These are phyloP conservation scores for Nakazawaea laoshanensis DNA, from an alignment of 805 yeast genomes.

Conservation along the genomic window DNA sequence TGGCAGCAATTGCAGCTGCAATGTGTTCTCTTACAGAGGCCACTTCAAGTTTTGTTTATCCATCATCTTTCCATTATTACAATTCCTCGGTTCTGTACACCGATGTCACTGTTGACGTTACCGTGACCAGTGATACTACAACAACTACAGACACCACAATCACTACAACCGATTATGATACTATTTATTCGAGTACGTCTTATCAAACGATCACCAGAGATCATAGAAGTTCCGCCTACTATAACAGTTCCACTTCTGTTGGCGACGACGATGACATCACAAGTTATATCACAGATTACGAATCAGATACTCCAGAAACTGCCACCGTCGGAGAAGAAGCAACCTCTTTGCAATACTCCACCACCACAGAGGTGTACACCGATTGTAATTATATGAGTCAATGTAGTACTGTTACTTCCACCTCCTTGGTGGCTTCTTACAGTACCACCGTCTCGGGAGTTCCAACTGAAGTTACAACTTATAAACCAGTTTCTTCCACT, in stretches of 20 bases:
- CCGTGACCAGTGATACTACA: conserved; percentile 2
- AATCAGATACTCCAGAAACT: not conserved
- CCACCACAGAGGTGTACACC: conserved; percentile 7
- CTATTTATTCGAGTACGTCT: conserved; percentile 8
- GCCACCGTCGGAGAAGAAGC: conserved; percentile 4
- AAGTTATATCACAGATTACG: conserved; percentile 3
- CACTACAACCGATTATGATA: conserved; percentile 6
- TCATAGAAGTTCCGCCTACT: conserved; percentile 2
- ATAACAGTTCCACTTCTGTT: not conserved
- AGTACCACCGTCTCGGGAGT: conserved; percentile 15
- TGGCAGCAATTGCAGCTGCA: conserved; percentile 5
- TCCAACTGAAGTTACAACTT: conserved; percentile 15
- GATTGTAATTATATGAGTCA: conserved; percentile 8
- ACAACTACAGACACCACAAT: conserved; percentile 8
- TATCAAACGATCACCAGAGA: conserved; percentile 6
- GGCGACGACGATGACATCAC: conserved; percentile 6
- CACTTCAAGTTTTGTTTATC: not conserved
- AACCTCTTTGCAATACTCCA: conserved; percentile 5
- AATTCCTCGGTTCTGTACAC: conserved; percentile 5
- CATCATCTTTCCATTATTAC: conserved; percentile 1
- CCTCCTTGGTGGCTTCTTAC: conserved; percentile 18
- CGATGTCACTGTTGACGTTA: conserved; percentile 6
- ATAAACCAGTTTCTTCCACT: conserved; percentile 10
- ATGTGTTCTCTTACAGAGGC: conserved; percentile 3
- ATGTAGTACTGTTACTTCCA: conserved; percentile 17